These are phyloP conservation scores for Hemisphaericaspora xylofermentans DNA, from an alignment of 1,139 yeast genomes.

Conservation along the genomic window DNA sequence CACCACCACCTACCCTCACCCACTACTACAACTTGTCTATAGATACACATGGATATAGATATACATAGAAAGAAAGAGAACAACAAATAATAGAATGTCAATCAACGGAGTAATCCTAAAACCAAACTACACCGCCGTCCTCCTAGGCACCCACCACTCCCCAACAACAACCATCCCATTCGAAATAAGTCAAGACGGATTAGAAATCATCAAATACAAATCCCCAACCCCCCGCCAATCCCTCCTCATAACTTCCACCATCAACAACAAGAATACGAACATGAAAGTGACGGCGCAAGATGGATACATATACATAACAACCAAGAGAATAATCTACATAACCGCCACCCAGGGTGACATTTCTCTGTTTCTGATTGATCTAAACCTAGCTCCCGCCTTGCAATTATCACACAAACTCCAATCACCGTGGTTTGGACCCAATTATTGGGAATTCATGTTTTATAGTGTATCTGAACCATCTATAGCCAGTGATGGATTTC, in stretches of 20 bases:
- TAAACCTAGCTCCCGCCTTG: conserved; percentile 20
- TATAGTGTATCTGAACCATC: conserved; percentile 28
- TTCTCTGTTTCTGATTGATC: conserved; percentile 33
- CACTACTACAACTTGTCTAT: too few relatives aligned
- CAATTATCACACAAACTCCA: conserved; percentile 39
- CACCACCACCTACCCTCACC: too few relatives aligned
- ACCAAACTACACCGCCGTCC: conserved; percentile 17
- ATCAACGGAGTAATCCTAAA: conserved; percentile 30
- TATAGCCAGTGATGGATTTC: conserved; percentile 45
- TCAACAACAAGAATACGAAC: too few relatives aligned
- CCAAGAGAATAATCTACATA: conserved; percentile 34
- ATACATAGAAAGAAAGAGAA: neutral
- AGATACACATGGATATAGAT: too few relatives aligned
- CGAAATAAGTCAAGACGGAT: conserved; percentile 16
- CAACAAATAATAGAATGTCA: conserved; percentile 23
- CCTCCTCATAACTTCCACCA: conserved; percentile 16
- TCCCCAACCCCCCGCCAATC: conserved; percentile 26
- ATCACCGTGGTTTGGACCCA: conserved; percentile 58
- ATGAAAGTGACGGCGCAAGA: conserved; percentile 30
- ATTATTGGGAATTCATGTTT: conserved; percentile 48
- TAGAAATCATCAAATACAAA: conserved; percentile 20
- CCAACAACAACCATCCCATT: conserved; percentile 32
- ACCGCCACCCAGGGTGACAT: conserved; percentile 44
- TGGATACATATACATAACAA: conserved; percentile 40
- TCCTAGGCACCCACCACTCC: conserved; percentile 17